Base-by-base conservation (phyloP, 176 grass and related monocot species). In the Alopecurus myosuroides region DNA sequence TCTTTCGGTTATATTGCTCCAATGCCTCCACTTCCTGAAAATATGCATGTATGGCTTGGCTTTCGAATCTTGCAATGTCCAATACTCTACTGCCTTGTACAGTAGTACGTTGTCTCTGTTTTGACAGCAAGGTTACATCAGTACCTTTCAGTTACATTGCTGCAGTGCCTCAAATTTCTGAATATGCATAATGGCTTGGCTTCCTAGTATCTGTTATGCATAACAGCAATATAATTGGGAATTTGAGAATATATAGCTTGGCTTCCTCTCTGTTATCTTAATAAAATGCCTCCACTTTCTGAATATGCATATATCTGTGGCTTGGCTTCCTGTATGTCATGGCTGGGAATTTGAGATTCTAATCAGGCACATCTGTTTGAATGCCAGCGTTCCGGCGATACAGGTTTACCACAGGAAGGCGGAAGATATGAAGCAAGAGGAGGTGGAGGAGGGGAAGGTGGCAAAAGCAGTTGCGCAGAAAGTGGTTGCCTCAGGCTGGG, bases 371-470 rank as follows among this genome's bases (percentile, higher is more conserved):
- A 22, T n/a, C n/a, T n/a, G 68, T 83, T 35, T 80, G 51, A 37
- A 28, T 89, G 65, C 7, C 84, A 94, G 92, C 11, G 4, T 22
- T 36, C 25, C 67, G 37, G 64, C 57, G 25, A 33, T 61, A 70
- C 48, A 62, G 76, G 52, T 9, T 51, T 53, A 41, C 17, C 36
- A 46, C 6, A 56, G 80, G 40, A 84, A 81, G 62, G 34, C 64
- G 17, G 19, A 65, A 82, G 70, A 52, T 79, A 72, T 35, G 37
- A 68, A 77, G n/a, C n/a, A n/a, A n/a, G n/a, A n/a, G n/a, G n/a
- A n/a, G n/a, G n/a, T n/a, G 70, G 85, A 92, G 34, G 42, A 78
- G 35, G 86, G 52, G 42, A 91, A 57, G 55, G n/a, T 89, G 65
- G 22, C 6, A 40, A 91, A 93, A 51, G 28, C 14, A 57, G 60